These are phyloP conservation scores for Boletus rufocinnamomeus DNA, from an alignment of 768 basidiomycete genomes.

Conservation along the genomic window DNA sequence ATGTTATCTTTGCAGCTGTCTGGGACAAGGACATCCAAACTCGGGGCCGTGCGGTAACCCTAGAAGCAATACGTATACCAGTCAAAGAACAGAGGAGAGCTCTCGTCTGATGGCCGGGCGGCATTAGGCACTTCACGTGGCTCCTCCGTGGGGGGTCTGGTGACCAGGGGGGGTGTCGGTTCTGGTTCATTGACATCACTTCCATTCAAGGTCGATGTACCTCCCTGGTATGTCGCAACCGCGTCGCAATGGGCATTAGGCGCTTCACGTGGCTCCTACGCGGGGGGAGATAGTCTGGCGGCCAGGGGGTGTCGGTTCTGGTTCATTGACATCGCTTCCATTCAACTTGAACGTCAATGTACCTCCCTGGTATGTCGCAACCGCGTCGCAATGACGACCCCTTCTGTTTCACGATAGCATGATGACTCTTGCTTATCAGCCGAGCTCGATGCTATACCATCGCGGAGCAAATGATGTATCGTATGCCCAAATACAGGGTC, in stretches of 20 bases:
- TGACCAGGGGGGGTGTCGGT: not conserved
- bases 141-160: not conserved
- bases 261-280: no score
- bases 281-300: no score
- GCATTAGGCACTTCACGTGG: not conserved
- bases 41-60: not conserved
- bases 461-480: not conserved
- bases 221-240: not conserved
- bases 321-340: not conserved
- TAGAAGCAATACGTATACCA: not conserved
- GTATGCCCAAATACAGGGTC: not conserved
- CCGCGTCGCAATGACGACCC: not conserved
- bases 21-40: not conserved
- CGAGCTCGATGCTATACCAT: not conserved
- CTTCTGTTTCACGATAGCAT: not conserved
- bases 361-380: not conserved
- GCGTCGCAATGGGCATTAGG: not conserved
- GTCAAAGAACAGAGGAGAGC: not conserved
- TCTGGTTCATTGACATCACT: constrained; percentile 3
- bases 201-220: not conserved
- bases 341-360: not conserved
- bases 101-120: not conserved
- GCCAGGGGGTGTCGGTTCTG: no score
- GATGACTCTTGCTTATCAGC: not conserved
- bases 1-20: not conserved